Percentiles rank a stretch among this genome's conserved stretches.
Evolutionary conservation across 805 yeast species (phyloP).

Genomic region (Hermanozyma aechmeae): DNA sequence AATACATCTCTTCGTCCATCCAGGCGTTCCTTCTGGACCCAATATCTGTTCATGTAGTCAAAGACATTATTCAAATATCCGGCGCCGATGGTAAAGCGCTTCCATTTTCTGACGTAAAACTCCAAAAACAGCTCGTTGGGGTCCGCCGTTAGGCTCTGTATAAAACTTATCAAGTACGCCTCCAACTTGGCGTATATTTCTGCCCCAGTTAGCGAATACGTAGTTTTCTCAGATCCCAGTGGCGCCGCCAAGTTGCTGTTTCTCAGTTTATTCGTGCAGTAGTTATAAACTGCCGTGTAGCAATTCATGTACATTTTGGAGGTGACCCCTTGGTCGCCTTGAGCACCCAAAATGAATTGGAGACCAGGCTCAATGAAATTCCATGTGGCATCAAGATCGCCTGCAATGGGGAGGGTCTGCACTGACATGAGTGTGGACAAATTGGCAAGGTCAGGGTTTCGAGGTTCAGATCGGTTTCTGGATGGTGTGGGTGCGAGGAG

Average conservation of each 20-base stretch:
- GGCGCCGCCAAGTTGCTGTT: constrained; percentile 19
- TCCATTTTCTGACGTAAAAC: constrained; percentile 59
- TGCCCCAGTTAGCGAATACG: constrained; percentile 67
- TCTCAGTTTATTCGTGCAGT: constrained; percentile 75
- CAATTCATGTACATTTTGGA: constrained; percentile 76
- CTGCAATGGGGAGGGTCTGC: constrained; percentile 40
- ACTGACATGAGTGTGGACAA: too few relatives aligned
- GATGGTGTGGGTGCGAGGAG: too few relatives aligned
- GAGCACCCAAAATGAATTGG: constrained; percentile 58
- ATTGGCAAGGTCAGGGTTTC: too few relatives aligned
- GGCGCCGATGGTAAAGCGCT: constrained; percentile 83
- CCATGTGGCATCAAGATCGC: constrained; percentile 68
- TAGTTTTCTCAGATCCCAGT: constrained; percentile 12
- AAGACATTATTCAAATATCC: constrained; percentile 86
- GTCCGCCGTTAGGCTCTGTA: constrained; percentile 38
- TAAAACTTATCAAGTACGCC: constrained; percentile 54
- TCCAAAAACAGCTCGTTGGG: constrained; percentile 56
- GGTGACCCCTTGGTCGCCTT: constrained; percentile 57
- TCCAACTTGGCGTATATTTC: constrained; percentile 74
- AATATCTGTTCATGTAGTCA: constrained; percentile 91
- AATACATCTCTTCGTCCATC: constrained; percentile 86
- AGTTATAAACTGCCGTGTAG: constrained; percentile 87
- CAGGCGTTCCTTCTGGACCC: constrained; percentile 94
- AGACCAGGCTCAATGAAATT: constrained; percentile 68
- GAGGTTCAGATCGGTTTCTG: too few relatives aligned